phyloP scores from a whole-genome alignment of 1,284 basidiomycete species.

The Laetiporus sulphureus region DNA sequence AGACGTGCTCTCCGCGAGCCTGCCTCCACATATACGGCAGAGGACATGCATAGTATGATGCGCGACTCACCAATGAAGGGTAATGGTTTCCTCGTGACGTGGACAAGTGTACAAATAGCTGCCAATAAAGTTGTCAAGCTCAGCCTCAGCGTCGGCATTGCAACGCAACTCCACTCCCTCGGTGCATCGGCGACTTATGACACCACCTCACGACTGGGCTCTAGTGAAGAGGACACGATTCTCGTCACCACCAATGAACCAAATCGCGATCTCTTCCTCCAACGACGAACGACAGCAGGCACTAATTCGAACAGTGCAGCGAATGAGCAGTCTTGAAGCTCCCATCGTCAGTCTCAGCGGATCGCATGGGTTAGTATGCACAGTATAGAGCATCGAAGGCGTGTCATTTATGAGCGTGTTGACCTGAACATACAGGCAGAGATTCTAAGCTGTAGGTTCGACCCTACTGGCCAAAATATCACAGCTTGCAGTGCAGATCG shows the following conservation, averaged over 20 bases:
- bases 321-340: conserved; percentile 73
- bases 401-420: conserved; percentile 5
- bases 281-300: conserved; percentile 67
- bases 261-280: conserved; percentile 69
- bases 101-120: too few relatives aligned
- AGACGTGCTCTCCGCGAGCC: too few relatives aligned
- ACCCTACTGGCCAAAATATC: conserved; percentile 76
- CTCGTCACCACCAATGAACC: conserved; percentile 50
- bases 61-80: too few relatives aligned
- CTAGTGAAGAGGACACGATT: conserved; percentile 63
- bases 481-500: conserved; percentile 79
- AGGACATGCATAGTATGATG: too few relatives aligned
- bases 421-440: conserved; percentile 46
- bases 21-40: too few relatives aligned
- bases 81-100: too few relatives aligned
- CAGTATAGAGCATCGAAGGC: conserved; percentile 6
- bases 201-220: too few relatives aligned
- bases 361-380: conserved; percentile 54
- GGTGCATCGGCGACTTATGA: too few relatives aligned
- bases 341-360: conserved; percentile 77
- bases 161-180: too few relatives aligned
- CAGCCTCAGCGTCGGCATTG: too few relatives aligned
- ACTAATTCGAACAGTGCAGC: conserved; percentile 69
- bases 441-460: conserved; percentile 74
- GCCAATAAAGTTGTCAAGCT: too few relatives aligned